A percentile compares a stretch with the other conserved stretches of the same genome.
These are phyloP conservation scores for Skeletonema potamos DNA, from an alignment of 108 stramenopile genomes.

Conservation along the genomic window DNA sequence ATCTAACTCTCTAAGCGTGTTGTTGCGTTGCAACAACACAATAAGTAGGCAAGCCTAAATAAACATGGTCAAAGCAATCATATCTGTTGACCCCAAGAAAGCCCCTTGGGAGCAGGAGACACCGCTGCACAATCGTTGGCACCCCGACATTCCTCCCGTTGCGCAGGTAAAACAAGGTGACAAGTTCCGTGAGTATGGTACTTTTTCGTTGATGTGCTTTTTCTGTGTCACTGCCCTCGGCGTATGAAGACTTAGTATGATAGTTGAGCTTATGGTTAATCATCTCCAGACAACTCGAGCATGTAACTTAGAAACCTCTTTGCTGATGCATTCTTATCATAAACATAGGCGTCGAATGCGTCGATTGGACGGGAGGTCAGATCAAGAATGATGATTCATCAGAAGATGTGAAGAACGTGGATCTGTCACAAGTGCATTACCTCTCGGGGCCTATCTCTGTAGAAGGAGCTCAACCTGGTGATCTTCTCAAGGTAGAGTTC, in stretches of 20 bases:
- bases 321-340: not conserved
- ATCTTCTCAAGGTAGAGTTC: slow-evolving; percentile 69
- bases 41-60: too few species aligned
- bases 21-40: too few species aligned
- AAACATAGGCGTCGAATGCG: slow-evolving; percentile 57
- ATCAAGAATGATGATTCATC: slow-evolving; percentile 62
- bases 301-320: not conserved
- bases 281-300: too few species aligned
- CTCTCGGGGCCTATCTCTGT: slow-evolving; percentile 60
- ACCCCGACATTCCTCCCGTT: slow-evolving; percentile 69
- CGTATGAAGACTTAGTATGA: too few species aligned
- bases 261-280: too few species aligned
- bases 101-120: slow-evolving; percentile 66
- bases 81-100: slow-evolving; percentile 59
- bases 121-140: slow-evolving; percentile 72
- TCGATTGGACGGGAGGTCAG: slow-evolving; percentile 77
- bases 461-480: slow-evolving; percentile 57
- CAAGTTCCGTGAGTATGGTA: slow-evolving; percentile 51
- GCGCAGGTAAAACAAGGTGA: slow-evolving; percentile 58
- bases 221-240: too few species aligned
- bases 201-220: not conserved
- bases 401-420: slow-evolving; percentile 74
- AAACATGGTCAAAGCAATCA: slow-evolving; percentile 53
- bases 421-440: slow-evolving; percentile 72
- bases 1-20: too few species aligned